Conservation (phyloP, 2,329 filamentous ascomycete genomes). For the Ilyonectria destructans region DNA sequence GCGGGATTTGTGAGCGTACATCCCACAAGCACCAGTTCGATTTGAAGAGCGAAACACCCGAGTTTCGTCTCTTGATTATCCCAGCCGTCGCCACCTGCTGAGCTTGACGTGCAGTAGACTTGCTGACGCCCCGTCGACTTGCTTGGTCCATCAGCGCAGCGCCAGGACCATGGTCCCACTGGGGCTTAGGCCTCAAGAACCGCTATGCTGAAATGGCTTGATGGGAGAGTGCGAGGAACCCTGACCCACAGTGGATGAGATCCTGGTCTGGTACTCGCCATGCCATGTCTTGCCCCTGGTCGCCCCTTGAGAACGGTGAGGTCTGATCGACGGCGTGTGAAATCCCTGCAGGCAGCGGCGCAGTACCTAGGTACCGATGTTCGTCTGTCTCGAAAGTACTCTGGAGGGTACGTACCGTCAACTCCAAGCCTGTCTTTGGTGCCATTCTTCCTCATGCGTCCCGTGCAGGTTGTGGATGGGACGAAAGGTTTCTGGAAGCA, state of each 20-base stretch:
- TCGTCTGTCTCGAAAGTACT: neutral
- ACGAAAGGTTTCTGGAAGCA: slow-evolving; percentile 48
- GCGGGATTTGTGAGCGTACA: neutral
- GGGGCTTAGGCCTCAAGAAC: slow-evolving; percentile 40
- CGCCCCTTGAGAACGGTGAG: slow-evolving; percentile 45
- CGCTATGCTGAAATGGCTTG: slow-evolving; percentile 40
- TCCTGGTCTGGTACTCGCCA: slow-evolving; percentile 35
- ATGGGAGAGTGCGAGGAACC: slow-evolving; percentile 34
- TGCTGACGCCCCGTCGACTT: slow-evolving; percentile 14
- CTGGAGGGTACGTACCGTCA: slow-evolving; percentile 17
- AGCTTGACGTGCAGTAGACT: slow-evolving; percentile 26
- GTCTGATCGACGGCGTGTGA: slow-evolving; percentile 42
- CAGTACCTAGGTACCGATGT: slow-evolving; percentile 33
- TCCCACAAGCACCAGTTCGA: neutral
- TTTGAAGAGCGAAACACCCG: slow-evolving; percentile 12
- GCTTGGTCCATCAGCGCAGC: slow-evolving; percentile 9
- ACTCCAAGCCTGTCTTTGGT: slow-evolving; percentile 22
- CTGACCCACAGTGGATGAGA: slow-evolving; percentile 36
- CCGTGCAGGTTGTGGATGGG: slow-evolving; percentile 21
- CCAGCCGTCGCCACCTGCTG: slow-evolving; percentile 14
- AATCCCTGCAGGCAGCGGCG: slow-evolving; percentile 43
- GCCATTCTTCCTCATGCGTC: slow-evolving; percentile 32
- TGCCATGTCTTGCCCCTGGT: slow-evolving; percentile 40
- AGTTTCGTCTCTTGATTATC: slow-evolving; percentile 5
- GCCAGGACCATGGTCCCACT: slow-evolving; percentile 31